Base-by-base conservation (phyloP, 805 yeast genomes). In the Pichia exigua region DNA sequence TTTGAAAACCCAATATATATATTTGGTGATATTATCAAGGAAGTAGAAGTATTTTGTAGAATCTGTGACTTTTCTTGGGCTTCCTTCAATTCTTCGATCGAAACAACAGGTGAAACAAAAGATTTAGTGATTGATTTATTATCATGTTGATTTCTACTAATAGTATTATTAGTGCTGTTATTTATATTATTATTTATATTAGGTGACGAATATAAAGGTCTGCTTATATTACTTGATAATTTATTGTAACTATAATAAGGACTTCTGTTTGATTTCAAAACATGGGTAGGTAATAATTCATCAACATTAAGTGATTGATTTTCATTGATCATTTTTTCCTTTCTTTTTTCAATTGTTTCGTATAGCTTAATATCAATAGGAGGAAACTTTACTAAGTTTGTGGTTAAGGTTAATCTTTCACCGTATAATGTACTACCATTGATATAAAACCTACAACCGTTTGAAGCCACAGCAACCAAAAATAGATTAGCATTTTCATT, bases 1-100 rank as follows among this genome's bases (percentile, higher is more conserved):
- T 74, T 68, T 44, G 64, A 64, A 13, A 84, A 86, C 41, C 87
- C 84, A 54, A 91, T 74, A 61, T 82, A 91, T 4, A 89, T 82
- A n/a, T 95, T 96, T 0, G 97, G 96, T 21, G 95, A 81, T 30
- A 88, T 73, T 13, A 91, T 72, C 32, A 78, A 75, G 26, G 86
- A 75, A 12, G 81, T 72, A 42, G 77, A 71, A 27, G 85, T 75
- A 44, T 84, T 78, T 53, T 76, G 77, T 52, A 83, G 70, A 46
- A 89, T 63, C 2, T 74, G 66, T 8, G 81, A 73, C 0, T 77
- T 73, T 57, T 77, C 81, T 57, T 79, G 81, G 64, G 86, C 73
- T 21, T 81, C 76, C 53, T 73, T 77, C 35, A 78, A 61, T 51
- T 66, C 66, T 39, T 64, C 60, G 15, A 67, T 63, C 2, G 69